Evolutionary conservation across 2,329 filamentous ascomycete genomes (phyloP).

Genomic region (Apiospora arundinis): DNA sequence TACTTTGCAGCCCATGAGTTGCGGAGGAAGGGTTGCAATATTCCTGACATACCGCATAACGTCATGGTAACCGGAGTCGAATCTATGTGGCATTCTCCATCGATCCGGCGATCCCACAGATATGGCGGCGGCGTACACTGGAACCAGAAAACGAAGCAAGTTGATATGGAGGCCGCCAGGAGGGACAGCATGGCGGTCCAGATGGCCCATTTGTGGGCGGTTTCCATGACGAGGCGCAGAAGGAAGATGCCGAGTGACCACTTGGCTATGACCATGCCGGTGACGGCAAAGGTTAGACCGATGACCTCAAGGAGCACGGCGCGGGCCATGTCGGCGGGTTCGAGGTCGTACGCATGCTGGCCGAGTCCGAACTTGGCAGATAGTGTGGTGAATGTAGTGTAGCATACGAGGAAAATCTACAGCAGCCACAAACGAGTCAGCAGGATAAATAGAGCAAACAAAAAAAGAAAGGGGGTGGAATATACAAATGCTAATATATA

Average conservation of each 20-base stretch:
- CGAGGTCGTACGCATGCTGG: neutral
- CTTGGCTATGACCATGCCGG: slow-evolving; percentile 1
- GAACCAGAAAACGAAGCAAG: slow-evolving; percentile 9
- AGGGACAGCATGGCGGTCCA: neutral
- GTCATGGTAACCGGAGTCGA: neutral
- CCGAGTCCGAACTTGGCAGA: neutral
- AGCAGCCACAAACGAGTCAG: too few species aligned
- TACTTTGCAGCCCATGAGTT: neutral
- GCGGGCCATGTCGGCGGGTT: neutral
- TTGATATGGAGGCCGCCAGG: neutral
- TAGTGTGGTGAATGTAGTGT: neutral
- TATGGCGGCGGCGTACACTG: neutral
- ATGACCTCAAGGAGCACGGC: neutral
- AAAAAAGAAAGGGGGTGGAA: too few species aligned
- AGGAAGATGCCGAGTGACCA: slow-evolving; percentile 18
- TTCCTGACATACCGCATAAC: neutral
- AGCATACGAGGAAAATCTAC: neutral
- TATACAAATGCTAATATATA: neutral
- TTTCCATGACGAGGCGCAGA: neutral
- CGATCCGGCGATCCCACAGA: slow-evolving; percentile 2
- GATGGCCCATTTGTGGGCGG: neutral
- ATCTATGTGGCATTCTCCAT: neutral
- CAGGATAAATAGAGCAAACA: too few species aligned
- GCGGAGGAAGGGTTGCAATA: neutral
- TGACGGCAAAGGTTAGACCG: neutral